These are phyloP conservation scores for Barbarea vulgaris DNA, from an alignment of 345 rosid species.

Conservation along the genomic window DNA sequence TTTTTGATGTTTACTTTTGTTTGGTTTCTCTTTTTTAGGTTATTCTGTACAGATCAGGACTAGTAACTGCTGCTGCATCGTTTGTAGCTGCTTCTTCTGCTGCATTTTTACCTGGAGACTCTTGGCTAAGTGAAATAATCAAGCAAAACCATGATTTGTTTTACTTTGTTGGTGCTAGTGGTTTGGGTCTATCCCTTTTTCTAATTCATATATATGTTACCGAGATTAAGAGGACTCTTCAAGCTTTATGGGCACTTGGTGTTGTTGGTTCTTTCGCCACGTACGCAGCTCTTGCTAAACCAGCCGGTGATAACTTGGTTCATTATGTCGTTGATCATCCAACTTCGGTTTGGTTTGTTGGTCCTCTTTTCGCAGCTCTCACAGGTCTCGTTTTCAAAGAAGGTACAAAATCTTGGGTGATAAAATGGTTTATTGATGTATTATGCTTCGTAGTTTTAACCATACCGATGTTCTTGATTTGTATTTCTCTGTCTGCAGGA, in stretches of 20 bases:
- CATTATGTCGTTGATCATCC: slow-evolving; percentile 71
- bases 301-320: slow-evolving; percentile 68
- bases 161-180: slow-evolving; percentile 72
- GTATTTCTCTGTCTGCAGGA: slow-evolving; percentile 48
- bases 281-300: slow-evolving; percentile 63
- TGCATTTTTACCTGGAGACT: slow-evolving; percentile 64
- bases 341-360: slow-evolving; percentile 79
- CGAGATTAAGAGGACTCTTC: slow-evolving; percentile 91
- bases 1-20: neutral
- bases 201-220: slow-evolving; percentile 90
- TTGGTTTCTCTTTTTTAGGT: slow-evolving; percentile 52
- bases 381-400: slow-evolving; percentile 96
- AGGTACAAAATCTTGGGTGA: slow-evolving; percentile 47
- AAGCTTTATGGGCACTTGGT: slow-evolving; percentile 90
- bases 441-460: neutral
- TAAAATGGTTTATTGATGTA: neutral
- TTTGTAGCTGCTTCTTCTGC: slow-evolving; percentile 79
- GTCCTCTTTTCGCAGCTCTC: slow-evolving; percentile 86
- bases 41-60: slow-evolving; percentile 74
- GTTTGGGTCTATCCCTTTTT: slow-evolving; percentile 73
- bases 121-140: slow-evolving; percentile 50
- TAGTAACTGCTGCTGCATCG: slow-evolving; percentile 81
- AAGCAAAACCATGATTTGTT: slow-evolving; percentile 68
- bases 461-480: slow-evolving; percentile 11
- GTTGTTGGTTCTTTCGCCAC: slow-evolving; percentile 68